phyloP scores from a whole-genome alignment of 2,329 filamentous ascomycete species.

The Arthrocladium fulminans region DNA sequence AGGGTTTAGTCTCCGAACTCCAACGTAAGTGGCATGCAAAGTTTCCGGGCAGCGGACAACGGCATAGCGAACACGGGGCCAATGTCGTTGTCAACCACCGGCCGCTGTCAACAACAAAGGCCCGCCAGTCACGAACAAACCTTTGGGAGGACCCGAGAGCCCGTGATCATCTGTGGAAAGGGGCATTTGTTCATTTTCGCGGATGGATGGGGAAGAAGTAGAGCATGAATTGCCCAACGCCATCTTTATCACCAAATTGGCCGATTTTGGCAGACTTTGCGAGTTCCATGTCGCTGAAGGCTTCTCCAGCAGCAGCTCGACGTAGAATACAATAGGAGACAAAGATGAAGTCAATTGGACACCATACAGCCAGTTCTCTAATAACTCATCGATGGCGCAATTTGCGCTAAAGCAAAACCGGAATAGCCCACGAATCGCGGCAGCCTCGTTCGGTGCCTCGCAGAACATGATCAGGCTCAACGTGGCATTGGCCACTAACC shows the following conservation, averaged over 20 bases:
- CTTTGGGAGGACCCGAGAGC: neutral
- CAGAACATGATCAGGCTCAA: too few relatives aligned
- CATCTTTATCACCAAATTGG: neutral
- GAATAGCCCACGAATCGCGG: neutral
- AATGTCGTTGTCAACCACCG: too few relatives aligned
- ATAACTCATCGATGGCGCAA: neutral
- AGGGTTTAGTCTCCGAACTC: conserved; percentile 9
- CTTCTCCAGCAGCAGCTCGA: neutral
- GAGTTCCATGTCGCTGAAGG: neutral
- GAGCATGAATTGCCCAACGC: neutral
- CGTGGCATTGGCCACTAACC: too few relatives aligned
- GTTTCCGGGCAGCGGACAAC: neutral
- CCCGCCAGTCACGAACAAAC: neutral
- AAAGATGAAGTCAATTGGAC: neutral
- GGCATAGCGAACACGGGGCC: neutral
- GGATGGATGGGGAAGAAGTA: neutral
- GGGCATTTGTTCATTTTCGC: neutral
- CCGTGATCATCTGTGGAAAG: neutral
- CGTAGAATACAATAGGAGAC: neutral
- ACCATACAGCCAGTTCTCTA: neutral
- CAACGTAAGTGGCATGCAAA: neutral
- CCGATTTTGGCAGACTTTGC: neutral
- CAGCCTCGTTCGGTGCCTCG: neutral
- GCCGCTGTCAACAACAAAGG: neutral
- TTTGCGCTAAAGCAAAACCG: conserved; percentile 1